Base-by-base conservation (phyloP, 169 alveolate genomes). In the Eimeria sp. region DNA sequence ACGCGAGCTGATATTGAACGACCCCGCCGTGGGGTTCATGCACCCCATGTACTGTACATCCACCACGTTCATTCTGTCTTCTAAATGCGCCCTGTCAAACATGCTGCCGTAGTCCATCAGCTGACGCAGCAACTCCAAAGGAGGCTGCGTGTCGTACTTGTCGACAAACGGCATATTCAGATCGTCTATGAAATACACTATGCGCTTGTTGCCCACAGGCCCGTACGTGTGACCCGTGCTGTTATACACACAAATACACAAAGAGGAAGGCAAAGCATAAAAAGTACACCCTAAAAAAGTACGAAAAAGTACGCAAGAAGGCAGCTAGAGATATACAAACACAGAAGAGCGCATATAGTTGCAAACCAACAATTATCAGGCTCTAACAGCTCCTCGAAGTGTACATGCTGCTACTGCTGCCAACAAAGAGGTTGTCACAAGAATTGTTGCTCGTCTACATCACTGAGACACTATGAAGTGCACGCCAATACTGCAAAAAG, bases 111-210 rank as follows among this genome's bases (percentile, higher is more conserved):
- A 94, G 54, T 99, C 99, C 40, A 99, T 97, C 7, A 99, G 92
- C 97, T 99, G 99, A 78, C 99, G 96, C 90, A 98, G 96, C 97
- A 99, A 98, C 97, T 99, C 99, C 92, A 99, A 96, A 40, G 99
- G 98, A 83, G 98, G 98, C 98, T 99, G 99, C 95, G 99, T 99
- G 43, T 99, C 99, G 99, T 99, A 99, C 97, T 97, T 98, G 96
- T 99, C 99, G 65, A 99, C 99, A 96, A 97, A 98, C 34, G 99
- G 99, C 99, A 99, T 99, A 78, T 99, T 97, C 98, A 99, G 97
- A 97, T 99, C 99, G 97, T 99, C 99, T 92, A 99, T 96, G 97
- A 98, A 99, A 58, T 99, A 98, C 83, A 98, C 98, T 97, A 99
- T 97, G 89, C 97, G 97, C 94, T 99, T 99, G 90, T 98, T 98